phyloP scores from a whole-genome alignment of 2,329 filamentous ascomycete species.

The Simplicillium aogashimaense region DNA sequence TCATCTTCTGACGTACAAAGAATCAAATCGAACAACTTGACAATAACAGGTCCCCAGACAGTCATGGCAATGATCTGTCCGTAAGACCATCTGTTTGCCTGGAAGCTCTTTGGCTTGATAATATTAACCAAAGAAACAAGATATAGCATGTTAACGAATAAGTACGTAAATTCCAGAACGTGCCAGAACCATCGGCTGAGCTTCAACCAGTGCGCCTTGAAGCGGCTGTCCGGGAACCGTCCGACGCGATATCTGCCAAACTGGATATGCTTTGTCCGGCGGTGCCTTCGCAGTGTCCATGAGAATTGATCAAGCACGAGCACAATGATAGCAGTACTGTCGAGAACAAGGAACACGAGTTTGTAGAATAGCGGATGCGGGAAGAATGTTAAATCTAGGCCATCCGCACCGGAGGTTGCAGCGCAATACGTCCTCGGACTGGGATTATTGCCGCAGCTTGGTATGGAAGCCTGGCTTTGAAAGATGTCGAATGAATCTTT shows the following conservation, averaged over 20 bases:
- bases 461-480: constrained; percentile 18
- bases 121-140: constrained; percentile 24
- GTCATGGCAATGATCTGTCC: constrained; percentile 29
- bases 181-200: constrained; percentile 22
- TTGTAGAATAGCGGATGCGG: constrained; percentile 27
- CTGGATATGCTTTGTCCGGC: constrained; percentile 17
- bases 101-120: constrained; percentile 24
- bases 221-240: constrained; percentile 18
- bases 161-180: constrained; percentile 22
- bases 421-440: constrained; percentile 27
- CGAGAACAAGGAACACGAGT: constrained; percentile 24
- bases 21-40: constrained; percentile 26
- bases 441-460: constrained; percentile 24
- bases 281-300: constrained; percentile 25
- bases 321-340: constrained; percentile 23
- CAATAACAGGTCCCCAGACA: constrained; percentile 28
- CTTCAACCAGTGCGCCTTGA: constrained; percentile 16
- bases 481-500: constrained; percentile 23
- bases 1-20: constrained; percentile 21
- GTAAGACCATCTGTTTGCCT: constrained; percentile 23
- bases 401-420: constrained; percentile 21
- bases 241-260: constrained; percentile 21
- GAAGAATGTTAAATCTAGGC: constrained; percentile 23
- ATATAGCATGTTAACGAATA: constrained; percentile 27
- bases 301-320: constrained; percentile 23